These are phyloP conservation scores for Quaeritorhiza haematococci DNA, from an alignment of 371 early-diverging fungal genomes.

Conservation along the genomic window DNA sequence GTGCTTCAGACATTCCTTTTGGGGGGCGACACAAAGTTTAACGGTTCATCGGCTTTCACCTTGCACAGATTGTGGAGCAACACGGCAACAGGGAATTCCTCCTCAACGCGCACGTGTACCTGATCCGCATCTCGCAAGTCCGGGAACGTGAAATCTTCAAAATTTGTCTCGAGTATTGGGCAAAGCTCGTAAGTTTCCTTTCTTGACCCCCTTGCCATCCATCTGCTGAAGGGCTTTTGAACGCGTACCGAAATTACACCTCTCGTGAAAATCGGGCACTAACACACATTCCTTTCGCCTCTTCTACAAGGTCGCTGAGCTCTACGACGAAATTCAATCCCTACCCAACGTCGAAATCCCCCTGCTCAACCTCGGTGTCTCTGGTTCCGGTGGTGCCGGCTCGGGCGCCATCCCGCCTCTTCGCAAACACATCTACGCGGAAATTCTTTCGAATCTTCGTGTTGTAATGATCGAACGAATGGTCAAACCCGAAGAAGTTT, in stretches of 20 bases:
- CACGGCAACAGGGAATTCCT: conserved; percentile 56
- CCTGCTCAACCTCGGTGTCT: conserved; percentile 44
- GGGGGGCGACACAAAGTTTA: too few species aligned
- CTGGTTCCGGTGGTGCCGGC: conserved; percentile 38
- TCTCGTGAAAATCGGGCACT: background rate
- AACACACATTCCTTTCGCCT: too few species aligned
- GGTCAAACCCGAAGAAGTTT: conserved; percentile 95
- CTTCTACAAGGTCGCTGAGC: conserved; percentile 51
- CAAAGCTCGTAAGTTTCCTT: conserved; percentile 63
- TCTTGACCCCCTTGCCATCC: conserved; percentile 2
- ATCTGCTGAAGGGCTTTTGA: background rate
- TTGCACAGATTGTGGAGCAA: conserved; percentile 1
- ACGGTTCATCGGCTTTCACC: background rate
- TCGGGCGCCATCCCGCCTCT: conserved; percentile 22
- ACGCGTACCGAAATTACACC: too few species aligned
- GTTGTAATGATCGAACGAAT: conserved; percentile 92
- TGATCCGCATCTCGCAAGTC: conserved; percentile 84
- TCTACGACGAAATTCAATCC: conserved; percentile 73
- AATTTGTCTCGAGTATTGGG: conserved; percentile 96
- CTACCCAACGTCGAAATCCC: conserved; percentile 45
- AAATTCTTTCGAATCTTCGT: conserved; percentile 75
- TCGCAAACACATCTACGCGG: conserved; percentile 68
- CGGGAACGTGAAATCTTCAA: conserved; percentile 96
- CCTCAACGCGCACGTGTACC: conserved; percentile 78
- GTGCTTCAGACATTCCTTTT: too few species aligned